Percentiles rank a stretch among this genome's conserved stretches.
phyloP scores from a whole-genome alignment of 2,329 filamentous ascomycete genomes.

The Curvularia sp. region DNA sequence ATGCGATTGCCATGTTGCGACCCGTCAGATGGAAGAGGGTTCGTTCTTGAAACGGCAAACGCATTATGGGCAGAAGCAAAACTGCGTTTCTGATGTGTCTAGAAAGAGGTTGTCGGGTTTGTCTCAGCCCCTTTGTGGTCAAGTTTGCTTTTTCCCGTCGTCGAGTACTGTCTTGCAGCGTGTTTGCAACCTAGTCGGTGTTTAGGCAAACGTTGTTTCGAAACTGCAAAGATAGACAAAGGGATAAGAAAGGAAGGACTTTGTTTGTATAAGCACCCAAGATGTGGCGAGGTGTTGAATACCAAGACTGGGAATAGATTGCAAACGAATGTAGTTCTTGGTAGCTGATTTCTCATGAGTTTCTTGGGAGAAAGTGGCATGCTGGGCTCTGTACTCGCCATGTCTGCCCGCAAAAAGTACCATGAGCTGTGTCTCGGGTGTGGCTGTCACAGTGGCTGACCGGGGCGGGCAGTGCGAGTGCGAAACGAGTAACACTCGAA shows the following conservation, averaged over 20 bases:
- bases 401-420: background rate
- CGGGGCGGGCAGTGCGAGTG: background rate
- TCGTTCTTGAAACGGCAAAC: background rate
- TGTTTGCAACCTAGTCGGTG: background rate
- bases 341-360: background rate
- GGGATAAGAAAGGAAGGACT: background rate
- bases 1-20: background rate
- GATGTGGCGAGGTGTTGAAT: background rate
- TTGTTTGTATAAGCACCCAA: background rate
- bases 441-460: background rate
- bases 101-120: background rate
- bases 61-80: background rate
- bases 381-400: background rate
- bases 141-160: background rate
- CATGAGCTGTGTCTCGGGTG: background rate
- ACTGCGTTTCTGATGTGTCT: constrained; percentile 2
- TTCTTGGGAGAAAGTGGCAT: background rate
- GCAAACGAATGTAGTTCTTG: background rate
- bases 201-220: background rate
- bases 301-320: background rate
- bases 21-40: background rate
- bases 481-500: background rate
- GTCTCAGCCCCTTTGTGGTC: background rate
- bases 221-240: background rate
- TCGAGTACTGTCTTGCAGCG: background rate